Base-by-base conservation (phyloP, 768 basidiomycete genomes). In the Vararia minispora region DNA sequence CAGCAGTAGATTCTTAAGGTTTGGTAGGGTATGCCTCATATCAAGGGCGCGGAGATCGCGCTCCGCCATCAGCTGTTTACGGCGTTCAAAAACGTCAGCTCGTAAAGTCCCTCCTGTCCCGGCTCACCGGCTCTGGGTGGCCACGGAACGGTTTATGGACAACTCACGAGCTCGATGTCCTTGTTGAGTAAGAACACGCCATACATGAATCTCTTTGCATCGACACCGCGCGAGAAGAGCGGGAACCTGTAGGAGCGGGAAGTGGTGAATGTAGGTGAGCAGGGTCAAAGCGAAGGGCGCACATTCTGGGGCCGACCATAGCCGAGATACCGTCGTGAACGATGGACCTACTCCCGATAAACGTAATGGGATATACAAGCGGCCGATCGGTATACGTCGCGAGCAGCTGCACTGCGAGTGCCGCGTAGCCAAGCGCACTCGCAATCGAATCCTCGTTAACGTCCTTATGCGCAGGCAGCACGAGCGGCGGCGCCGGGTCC, bases 131-230 rank as follows among this genome's bases (percentile, higher is more conserved):
- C 29, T 40, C 42, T 30, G 32, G 21, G 18, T 23, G 31, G 18
- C 35, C 27, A 29, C 35, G 35, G 4, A 29, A 18, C 11, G 29
- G n/a, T n/a, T 21, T 21, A 36, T 16, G 42, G 9, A 35, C 21
- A 28, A 46, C 70, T 44, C 47, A 92, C 91, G 73, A 91, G 68
- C 63, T 99, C 94, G 47, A 99, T 91, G 58, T 99, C 71, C 60
- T 98, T 99, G 64, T 99, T 99, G 23, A 98, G 66, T 28, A 99
- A 61, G 58, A 91, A 98, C 4, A 98, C 94, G 3, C 80, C 95
- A 63, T 98, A 99, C 58, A 98, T 94, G 52, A 94, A 99, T 18
- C 95, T 72, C 60, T 97, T 98, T 29, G 82, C 84, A 55, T 98
- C 95, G 41, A 97, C 92, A 4, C 92, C 91, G 61, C 76, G 86